Base-by-base conservation (phyloP, 192 early-diverging fungal species). In the Mortierella hygrophila region DNA sequence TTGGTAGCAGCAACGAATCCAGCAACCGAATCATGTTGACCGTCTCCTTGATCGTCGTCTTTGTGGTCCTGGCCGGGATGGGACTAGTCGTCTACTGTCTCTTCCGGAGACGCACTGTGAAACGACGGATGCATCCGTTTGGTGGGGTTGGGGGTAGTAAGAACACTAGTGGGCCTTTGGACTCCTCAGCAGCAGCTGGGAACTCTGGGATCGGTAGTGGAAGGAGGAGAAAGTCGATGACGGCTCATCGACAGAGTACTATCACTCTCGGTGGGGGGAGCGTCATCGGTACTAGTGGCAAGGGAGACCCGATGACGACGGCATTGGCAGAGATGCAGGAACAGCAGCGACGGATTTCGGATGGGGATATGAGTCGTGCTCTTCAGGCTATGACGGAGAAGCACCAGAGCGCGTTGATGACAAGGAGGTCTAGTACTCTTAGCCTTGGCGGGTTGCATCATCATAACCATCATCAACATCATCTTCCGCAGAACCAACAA, bases 351-450 rank as follows among this genome's bases (percentile, higher is more conserved):
- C 55, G 41, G 0, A 57, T 46, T 23, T 78, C 77, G 37, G 74
- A 81, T 46, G 32, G 57, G 18, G 77, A 83, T 54, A 9, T 78
- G 60, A 78, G 63, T 35, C 35, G 68, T 6, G 73, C 71, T 15
- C 38, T 81, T 5, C 84, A 86, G 32, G 83, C 77, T 15, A 86
- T 86, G 83, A 52, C 83, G 3, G 83, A 86, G 29, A 70, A 77
- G 38, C 83, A 80, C 32, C 78, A 77, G 47, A 77, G 29, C 32
- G 55, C 52, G 2, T 29, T 77, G 15, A 23, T 81, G 41, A 42
- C 83, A 0, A 42, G 83, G 38, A 72, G 44, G 70, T 75, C 76
- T 9, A 86, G 84, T 29, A 78, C 79, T 6, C 60, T 80, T 18
- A 80, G 78, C 38, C 26, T 85, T 11, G 75, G 83, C 46, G 46